Evolutionary conservation across 2,329 filamentous ascomycete genomes (phyloP).

Genomic region (Arthrobotrys sinensis): DNA sequence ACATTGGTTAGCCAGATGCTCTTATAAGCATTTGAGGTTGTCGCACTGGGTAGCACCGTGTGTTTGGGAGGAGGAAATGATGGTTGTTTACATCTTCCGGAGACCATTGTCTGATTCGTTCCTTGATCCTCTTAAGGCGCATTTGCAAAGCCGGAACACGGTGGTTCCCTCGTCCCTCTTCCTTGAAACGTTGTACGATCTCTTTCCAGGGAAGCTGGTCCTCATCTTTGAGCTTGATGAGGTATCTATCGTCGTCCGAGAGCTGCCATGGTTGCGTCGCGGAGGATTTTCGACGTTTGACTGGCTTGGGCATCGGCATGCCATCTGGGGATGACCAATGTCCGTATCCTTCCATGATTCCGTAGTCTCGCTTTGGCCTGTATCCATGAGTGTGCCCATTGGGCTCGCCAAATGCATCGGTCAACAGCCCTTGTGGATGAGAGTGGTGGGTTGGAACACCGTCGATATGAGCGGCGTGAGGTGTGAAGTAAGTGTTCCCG

Average conservation of each 20-base stretch:
- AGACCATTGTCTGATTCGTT: constrained; percentile 65
- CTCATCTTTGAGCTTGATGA: constrained; percentile 66
- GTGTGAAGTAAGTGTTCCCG: constrained; percentile 48
- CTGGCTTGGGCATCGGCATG: constrained; percentile 43
- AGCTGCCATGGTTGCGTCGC: constrained; percentile 63
- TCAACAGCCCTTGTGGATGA: constrained; percentile 45
- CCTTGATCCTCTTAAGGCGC: constrained; percentile 66
- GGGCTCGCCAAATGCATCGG: constrained; percentile 46
- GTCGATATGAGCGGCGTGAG: constrained; percentile 45
- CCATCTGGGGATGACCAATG: constrained; percentile 52
- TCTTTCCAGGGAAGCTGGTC: constrained; percentile 66
- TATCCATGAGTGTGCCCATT: constrained; percentile 17
- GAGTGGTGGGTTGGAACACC: constrained; percentile 42
- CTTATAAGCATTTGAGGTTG: constrained; percentile 59
- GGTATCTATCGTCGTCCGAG: constrained; percentile 65
- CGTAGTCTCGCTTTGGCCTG: constrained; percentile 40
- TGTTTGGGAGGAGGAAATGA: constrained; percentile 51
- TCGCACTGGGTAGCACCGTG: constrained; percentile 61
- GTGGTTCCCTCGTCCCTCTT: constrained; percentile 65
- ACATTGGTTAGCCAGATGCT: constrained; percentile 57
- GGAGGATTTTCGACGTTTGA: constrained; percentile 53
- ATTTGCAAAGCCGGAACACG: constrained; percentile 67
- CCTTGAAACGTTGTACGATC: constrained; percentile 65
- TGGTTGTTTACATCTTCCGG: constrained; percentile 63
- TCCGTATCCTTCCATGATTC: constrained; percentile 38